Evolutionary conservation across 495 filamentous ascomycete genomes (phyloP), one percentile per base, ranked within the genome.

Genomic region (Parathielavia appendiculata): DNA sequence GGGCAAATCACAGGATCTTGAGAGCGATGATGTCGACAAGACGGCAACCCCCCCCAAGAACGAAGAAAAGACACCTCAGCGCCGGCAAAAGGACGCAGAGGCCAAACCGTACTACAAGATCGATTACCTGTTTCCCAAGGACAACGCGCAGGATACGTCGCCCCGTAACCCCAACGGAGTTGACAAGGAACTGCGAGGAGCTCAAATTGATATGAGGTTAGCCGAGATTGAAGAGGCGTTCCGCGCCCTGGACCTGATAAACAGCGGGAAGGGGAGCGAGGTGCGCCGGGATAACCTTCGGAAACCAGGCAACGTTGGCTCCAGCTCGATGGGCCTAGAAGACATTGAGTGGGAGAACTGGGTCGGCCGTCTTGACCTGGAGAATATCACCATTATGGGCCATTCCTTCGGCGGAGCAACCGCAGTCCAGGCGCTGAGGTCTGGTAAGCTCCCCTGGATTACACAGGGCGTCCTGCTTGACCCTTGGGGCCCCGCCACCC

Each of bases 371-470:
- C 64, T 81, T 34, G 72, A 71, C 38, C 76, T 86, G 6, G 78
- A 80, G 12, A 73, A 73, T 14, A 75, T 87, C n/a, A 80, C 79
- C 17, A 80, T 75, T 70, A 79, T 80, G 56, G 86, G 86, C 6
- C 86, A 88, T 62, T 83, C 78, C 5, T 89, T 89, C 51, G 86
- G 85, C 16, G 83, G 81, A 14, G 78, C 83, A 9, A 85, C 83
- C 26, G 77, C 79, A 46, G 75, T 83, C 12, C 84, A 88, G 63
- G 73, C 86, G 30, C 66, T 84, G 32, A 71, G 82, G 44, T 65
- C 78, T 38, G 63, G 38, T 71, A 80, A 46, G 68, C 79, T 83
- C 56, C 54, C 64, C 34, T 82, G 76, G 64, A 68, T 85, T 34
- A 63, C 74, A 26, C 80, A 83, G 68, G 83, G 81, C 11, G 80